These are phyloP conservation scores for Venturia nashicola DNA, from an alignment of 2,329 filamentous ascomycete genomes.

Conservation along the genomic window DNA sequence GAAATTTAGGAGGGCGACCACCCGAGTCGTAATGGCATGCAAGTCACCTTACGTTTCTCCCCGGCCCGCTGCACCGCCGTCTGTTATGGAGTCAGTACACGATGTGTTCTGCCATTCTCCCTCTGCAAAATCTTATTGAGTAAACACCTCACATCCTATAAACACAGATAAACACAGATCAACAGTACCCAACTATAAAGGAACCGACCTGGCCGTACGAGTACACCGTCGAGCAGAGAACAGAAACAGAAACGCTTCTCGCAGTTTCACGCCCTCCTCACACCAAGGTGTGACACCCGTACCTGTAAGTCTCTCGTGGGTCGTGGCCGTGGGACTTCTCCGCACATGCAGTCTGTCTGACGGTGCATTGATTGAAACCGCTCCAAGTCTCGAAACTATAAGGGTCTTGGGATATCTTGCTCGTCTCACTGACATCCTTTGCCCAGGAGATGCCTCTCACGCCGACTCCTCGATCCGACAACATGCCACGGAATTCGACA, in stretches of 20 bases:
- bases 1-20: background rate
- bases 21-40: background rate
- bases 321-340: background rate
- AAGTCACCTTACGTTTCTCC: background rate
- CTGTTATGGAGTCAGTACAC: background rate
- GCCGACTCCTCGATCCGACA: background rate
- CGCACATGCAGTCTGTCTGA: conserved; percentile 1
- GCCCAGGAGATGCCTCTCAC: background rate
- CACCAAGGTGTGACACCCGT: background rate
- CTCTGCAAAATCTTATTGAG: background rate
- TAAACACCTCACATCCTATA: background rate
- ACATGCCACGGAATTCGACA: background rate
- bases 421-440: background rate
- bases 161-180: background rate
- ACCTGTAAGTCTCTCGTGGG: background rate
- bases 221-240: background rate
- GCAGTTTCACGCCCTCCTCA: background rate
- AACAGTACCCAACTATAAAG: background rate
- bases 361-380: background rate
- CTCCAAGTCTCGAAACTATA: conserved; percentile 3
- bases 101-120: background rate
- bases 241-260: background rate
- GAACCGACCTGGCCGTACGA: background rate
- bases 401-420: background rate
- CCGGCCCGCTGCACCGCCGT: background rate